Evolutionary conservation across 2,329 filamentous ascomycete genomes (phyloP).

Genomic region (Colletotrichum sidae): DNA sequence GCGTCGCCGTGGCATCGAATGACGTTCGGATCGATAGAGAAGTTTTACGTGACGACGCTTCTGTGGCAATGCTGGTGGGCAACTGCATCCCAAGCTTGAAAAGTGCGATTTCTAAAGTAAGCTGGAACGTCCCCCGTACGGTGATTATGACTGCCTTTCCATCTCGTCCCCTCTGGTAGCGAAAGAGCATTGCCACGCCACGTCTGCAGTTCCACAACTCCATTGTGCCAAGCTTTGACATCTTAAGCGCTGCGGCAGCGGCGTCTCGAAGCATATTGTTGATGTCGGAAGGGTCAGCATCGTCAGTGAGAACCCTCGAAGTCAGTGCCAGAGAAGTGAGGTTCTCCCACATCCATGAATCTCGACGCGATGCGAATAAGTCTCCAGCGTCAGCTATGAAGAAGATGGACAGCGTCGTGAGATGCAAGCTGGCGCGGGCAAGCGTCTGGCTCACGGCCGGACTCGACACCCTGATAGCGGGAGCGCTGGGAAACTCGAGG

Average conservation of each 20-base stretch:
- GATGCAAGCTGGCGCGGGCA: slow-evolving; percentile 45
- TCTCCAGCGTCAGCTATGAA: slow-evolving; percentile 47
- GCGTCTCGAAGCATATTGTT: slow-evolving; percentile 44
- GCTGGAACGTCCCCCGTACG: slow-evolving; percentile 40
- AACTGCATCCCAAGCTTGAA: slow-evolving; percentile 43
- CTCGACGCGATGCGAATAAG: slow-evolving; percentile 44
- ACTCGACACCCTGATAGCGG: slow-evolving; percentile 40
- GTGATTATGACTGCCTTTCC: slow-evolving; percentile 40
- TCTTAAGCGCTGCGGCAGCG: slow-evolving; percentile 42
- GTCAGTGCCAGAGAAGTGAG: slow-evolving; percentile 47
- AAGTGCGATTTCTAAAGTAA: slow-evolving; percentile 36
- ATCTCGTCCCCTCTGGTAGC: slow-evolving; percentile 39
- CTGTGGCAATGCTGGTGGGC: slow-evolving; percentile 38
- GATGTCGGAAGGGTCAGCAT: slow-evolving; percentile 38
- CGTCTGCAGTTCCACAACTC: slow-evolving; percentile 48
- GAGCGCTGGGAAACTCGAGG: slow-evolving; percentile 1
- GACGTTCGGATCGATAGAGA: slow-evolving; percentile 34
- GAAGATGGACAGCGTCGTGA: slow-evolving; percentile 45
- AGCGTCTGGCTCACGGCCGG: slow-evolving; percentile 43
- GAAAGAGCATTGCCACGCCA: slow-evolving; percentile 42
- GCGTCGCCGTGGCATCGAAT: slow-evolving; percentile 41
- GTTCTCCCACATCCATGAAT: slow-evolving; percentile 45
- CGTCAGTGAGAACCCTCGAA: slow-evolving; percentile 42
- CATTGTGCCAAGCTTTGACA: slow-evolving; percentile 46
- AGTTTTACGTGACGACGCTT: slow-evolving; percentile 36